These are phyloP conservation scores for Lodderomyces pseudojiufengensis DNA, from an alignment of 1,139 yeast genomes.

Conservation along the genomic window DNA sequence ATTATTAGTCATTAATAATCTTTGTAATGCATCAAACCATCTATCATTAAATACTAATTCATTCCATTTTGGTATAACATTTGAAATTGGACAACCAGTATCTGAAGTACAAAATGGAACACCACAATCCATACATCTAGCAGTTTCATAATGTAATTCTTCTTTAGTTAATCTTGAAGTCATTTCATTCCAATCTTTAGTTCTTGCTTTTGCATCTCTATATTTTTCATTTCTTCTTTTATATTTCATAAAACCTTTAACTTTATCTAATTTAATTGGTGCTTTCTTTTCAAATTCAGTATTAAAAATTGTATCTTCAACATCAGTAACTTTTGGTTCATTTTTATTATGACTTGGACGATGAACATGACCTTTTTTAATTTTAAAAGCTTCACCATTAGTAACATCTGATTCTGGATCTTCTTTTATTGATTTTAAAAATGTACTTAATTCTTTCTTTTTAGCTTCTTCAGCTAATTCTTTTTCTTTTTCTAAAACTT, in stretches of 20 bases:
- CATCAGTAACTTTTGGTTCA: conserved; percentile 85
- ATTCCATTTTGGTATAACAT: conserved; percentile 97
- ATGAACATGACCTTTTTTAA: conserved; percentile 45
- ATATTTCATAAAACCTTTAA: conserved; percentile 91
- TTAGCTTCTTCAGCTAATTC: conserved; percentile 64
- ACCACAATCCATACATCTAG: conserved; percentile 99
- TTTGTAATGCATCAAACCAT: conserved; percentile 92
- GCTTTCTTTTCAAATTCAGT: conserved; percentile 61
- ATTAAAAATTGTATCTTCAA: conserved; percentile 85
- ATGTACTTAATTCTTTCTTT: conserved; percentile 54
- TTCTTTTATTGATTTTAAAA: conserved; percentile 65
- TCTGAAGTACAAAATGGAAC: conserved; percentile 98
- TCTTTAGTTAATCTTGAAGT: conserved; percentile 77
- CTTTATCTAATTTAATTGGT: conserved; percentile 68
- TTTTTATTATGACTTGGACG: conserved; percentile 25
- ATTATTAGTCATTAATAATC: conserved; percentile 92
- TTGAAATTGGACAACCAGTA: conserved; percentile 96
- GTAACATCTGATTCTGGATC: conserved; percentile 86
- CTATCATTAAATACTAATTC: conserved; percentile 92
- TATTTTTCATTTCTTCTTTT: conserved; percentile 85
- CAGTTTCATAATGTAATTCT: conserved; percentile 87
- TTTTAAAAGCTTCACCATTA: conserved; percentile 71
- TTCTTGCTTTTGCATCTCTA: conserved; percentile 72
- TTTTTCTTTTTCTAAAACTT: conserved; percentile 79
- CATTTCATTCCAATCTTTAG: conserved; percentile 91